Base-by-base conservation (phyloP, 495 filamentous ascomycete genomes). In the Diplogelasinospora grovesii region DNA sequence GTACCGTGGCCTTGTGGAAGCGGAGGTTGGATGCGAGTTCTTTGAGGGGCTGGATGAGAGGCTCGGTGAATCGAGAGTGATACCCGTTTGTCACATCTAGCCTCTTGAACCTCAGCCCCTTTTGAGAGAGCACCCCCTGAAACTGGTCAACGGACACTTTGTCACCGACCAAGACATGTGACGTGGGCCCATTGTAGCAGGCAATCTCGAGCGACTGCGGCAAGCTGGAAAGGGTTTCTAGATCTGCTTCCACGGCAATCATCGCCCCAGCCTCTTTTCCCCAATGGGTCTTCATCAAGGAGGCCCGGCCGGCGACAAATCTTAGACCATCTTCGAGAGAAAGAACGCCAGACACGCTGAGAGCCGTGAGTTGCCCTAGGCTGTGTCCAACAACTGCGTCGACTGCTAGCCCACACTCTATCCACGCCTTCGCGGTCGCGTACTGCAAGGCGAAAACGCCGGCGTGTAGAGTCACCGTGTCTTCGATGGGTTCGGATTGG, bases 41-140 rank as follows among this genome's bases (percentile, higher is more conserved):
- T 3, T 54, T 39, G 1, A 77, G 53, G 0, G 36, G 37, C 8
- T 48, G 28, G 11, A 64, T 43, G 5, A 77, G 36, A 3, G 54
- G 50, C 9, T 75, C 68, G 1, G 70, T 59, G 0, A 77, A 45
- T 1, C 41, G 42, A 0, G 65, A 77, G 41, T 79, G 75, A 44
- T 74, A 79, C 0, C 67, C 74, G 45, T 79, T 66, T 1, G 69
- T 70, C 2, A 72, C 68, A 22, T 63, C 54, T 3, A 77, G 49
- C 26, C 54, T 52, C 47, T 72, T 73, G 22, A 15, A 19, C 24
- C 51, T 48, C 22, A 70, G 40, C 20, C 41, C 28, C 0, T 31
- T 8, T 20, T 39, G 21, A 39, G 43, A 8, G 40, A 8, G 4
- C 46, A 25, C 9, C 2, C 38, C 7, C 36, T 27, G n/a, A 20